Evolutionary conservation across 2,329 filamentous ascomycete species (phyloP), one percentile per base, ranked within the genome.

Genomic region (Aspergillus novofumigatus): DNA sequence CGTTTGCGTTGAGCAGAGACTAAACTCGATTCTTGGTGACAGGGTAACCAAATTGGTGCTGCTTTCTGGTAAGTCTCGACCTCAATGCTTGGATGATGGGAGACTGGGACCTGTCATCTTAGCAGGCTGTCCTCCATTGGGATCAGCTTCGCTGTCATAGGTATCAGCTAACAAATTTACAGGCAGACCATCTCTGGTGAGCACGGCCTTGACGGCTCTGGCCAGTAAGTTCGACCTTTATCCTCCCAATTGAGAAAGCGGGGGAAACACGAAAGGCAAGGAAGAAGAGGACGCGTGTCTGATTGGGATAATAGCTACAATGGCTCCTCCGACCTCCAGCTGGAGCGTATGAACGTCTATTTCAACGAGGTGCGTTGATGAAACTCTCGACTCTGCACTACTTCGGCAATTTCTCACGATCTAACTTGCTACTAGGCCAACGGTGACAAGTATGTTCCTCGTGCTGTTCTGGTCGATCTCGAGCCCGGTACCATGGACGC

Each of bases 11-110:
- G 20, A 23, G 44, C 44, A 17, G 54, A 53, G 23, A 59, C 61
- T 67, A 62, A 67, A 64, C 57, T 50, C 56, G 59, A 55, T 67
- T 60, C 67, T 71, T 66, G 62, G 53, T 52, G 53, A 70, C 71
- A 96, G 92, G 93, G 93, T 86, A 97, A 97, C 89, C 93, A 97
- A 90, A 96, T 97, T 72, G 93, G 93, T 92, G 92, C 93, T 84
- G 93, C 94, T 81, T 97, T 97, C 86, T 97, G 93, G 88, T 90
- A 80, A 69, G 85, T 81, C 11, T 44, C 3, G 23, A 47, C 21
- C 10, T 26, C 20, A 23, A 14, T 11, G 11, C 11, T 21, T 10
- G 9, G 23, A 47, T 23, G 21, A 47, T 14, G 42, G 42, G 21
- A 23, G 20, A 45, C 23, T 10, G 9, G 21, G 28, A 11, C n/a